Conservation (phyloP, 1,284 basidiomycete species). For the Pholiota adiposa region DNA sequence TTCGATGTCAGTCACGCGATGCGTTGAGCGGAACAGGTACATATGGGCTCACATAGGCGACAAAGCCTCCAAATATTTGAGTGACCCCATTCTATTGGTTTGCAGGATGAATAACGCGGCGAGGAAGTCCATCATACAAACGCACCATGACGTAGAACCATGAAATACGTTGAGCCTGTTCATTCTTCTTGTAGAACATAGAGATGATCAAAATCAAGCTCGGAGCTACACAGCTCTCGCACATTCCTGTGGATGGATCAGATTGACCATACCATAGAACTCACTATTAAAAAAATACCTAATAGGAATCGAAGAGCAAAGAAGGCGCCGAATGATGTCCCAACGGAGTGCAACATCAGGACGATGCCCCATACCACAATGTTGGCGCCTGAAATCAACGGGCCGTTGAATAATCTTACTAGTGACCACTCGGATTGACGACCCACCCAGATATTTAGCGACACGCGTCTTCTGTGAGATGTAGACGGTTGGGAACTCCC, state of each 20-base stretch:
- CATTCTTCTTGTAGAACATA: slow-evolving; percentile 74
- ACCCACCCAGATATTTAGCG: slow-evolving; percentile 64
- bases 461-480: slow-evolving; percentile 63
- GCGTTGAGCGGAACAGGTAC: not conserved
- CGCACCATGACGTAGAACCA: slow-evolving; percentile 73
- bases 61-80: slow-evolving; percentile 66
- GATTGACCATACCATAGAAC: not conserved
- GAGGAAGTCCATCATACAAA: not conserved
- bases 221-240: slow-evolving; percentile 66
- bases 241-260: slow-evolving; percentile 54
- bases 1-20: not conserved
- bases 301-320: slow-evolving; percentile 66
- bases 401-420: not conserved
- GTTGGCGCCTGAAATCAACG: slow-evolving; percentile 49
- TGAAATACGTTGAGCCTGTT: slow-evolving; percentile 65
- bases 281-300: slow-evolving; percentile 36
- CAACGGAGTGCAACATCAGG: slow-evolving; percentile 64
- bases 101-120: not conserved
- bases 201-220: slow-evolving; percentile 66
- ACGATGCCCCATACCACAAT: slow-evolving; percentile 65
- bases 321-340: slow-evolving; percentile 61
- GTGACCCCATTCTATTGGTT: slow-evolving; percentile 58
- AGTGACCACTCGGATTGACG: not conserved
- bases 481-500: slow-evolving; percentile 71
- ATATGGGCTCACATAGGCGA: slow-evolving; percentile 57